These are phyloP conservation scores for Schizochytrium sp. DNA, from an alignment of 108 stramenopile genomes.

Conservation along the genomic window DNA sequence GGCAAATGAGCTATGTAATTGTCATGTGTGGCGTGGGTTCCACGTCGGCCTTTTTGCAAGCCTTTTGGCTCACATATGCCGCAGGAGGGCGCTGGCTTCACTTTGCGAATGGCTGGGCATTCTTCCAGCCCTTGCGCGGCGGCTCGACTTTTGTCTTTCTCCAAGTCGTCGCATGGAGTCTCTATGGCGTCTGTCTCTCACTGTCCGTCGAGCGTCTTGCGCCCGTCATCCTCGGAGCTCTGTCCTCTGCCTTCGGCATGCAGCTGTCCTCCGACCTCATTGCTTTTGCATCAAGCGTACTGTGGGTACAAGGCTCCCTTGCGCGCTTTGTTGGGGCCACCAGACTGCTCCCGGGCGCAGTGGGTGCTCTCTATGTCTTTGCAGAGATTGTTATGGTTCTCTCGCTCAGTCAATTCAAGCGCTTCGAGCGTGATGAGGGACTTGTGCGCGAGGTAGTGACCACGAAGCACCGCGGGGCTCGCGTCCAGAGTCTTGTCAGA, in stretches of 20 bases:
- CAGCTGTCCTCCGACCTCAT: not conserved
- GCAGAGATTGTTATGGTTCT: not conserved
- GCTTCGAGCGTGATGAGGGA: not conserved
- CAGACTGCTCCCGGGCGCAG: not conserved
- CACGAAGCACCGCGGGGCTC: not conserved
- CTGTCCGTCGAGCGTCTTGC: not conserved
- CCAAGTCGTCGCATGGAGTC: not conserved
- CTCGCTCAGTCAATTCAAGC: not conserved
- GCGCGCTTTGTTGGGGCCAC: not conserved
- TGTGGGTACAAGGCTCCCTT: not conserved
- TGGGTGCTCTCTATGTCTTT: not conserved
- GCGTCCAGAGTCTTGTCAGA: not conserved
- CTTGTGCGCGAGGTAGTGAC: not conserved
- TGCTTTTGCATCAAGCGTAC: not conserved
- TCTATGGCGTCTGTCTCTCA: not conserved
- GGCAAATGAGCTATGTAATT: too few species aligned
- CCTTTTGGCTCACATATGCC: not conserved
- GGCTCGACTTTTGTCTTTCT: not conserved
- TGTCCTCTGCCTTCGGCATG: not conserved
- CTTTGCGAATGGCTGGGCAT: not conserved
- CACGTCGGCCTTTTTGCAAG: not conserved
- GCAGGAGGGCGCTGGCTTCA: constrained; percentile 6
- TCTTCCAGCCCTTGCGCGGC: constrained; percentile 1
- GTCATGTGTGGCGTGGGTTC: not conserved
- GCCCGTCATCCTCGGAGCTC: not conserved